These are phyloP conservation scores for Coemansia sp. DNA, from an alignment of 192 early-diverging fungal species.

Conservation along the genomic window DNA sequence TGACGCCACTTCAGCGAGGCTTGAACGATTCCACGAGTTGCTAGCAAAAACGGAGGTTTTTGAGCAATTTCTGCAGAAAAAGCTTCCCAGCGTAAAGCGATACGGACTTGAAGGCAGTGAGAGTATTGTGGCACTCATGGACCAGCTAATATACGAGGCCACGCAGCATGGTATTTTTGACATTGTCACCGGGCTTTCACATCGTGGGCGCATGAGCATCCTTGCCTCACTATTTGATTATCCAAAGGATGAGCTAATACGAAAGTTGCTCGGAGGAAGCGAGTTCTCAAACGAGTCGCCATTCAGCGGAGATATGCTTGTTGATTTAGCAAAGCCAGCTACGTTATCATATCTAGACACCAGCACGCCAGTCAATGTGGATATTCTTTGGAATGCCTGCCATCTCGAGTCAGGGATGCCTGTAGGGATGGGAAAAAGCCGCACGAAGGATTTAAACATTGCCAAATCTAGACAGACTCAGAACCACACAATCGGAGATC, in stretches of 20 bases:
- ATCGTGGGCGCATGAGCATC: constrained; percentile 90
- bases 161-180: constrained; percentile 66
- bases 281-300: constrained; percentile 78
- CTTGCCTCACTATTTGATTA: constrained; percentile 79
- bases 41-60: constrained; percentile 56
- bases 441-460: constrained; percentile 79
- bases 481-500: constrained; percentile 74
- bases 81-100: constrained; percentile 92
- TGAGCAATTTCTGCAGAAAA: constrained; percentile 95
- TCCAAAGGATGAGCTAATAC: constrained; percentile 73
- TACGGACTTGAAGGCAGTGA: constrained; percentile 96
- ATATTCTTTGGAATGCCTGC: constrained; percentile 88
- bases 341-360: constrained; percentile 61
- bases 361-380: constrained; percentile 61
- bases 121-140: constrained; percentile 86
- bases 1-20: constrained; percentile 36
- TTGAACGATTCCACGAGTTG: constrained; percentile 64
- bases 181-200: constrained; percentile 85
- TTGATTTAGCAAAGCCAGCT: constrained; percentile 75
- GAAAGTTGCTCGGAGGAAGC: constrained; percentile 90
- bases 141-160: constrained; percentile 70
- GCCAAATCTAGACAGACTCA: constrained; percentile 11
- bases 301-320: constrained; percentile 82
- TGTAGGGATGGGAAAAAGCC: constrained; percentile 90
- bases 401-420: constrained; percentile 94